Percentiles rank a stretch among this genome's conserved stretches.
phyloP scores from a whole-genome alignment of 1,139 yeast genomes.

The Kurtzmaniella quercitrusa region DNA sequence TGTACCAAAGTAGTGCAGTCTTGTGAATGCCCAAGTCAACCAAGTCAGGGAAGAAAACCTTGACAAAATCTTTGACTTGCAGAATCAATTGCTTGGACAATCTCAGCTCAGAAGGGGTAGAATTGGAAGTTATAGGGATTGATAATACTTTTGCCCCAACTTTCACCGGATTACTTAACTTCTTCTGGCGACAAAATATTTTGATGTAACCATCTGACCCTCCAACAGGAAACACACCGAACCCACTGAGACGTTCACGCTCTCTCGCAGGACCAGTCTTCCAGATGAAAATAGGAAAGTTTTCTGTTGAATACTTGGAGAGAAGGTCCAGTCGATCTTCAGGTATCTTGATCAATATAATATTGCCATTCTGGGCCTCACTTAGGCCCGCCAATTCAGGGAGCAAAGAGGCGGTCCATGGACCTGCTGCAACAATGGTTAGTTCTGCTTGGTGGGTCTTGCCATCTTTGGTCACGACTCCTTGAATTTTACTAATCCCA shows the following conservation, averaged over 20 bases:
- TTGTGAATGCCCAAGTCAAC: conserved; percentile 8
- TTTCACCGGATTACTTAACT: conserved; percentile 10
- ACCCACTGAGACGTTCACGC: conserved; percentile 2
- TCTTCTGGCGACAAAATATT: conserved; percentile 9
- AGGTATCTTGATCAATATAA: conserved; percentile 20
- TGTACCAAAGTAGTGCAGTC: conserved; percentile 28
- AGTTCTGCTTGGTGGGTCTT: conserved; percentile 21
- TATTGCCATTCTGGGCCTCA: conserved; percentile 33
- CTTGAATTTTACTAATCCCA: conserved; percentile 15
- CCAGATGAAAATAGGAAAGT: conserved; percentile 26
- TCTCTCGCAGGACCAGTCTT: conserved; percentile 9
- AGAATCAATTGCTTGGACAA: conserved; percentile 6
- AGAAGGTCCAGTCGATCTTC: conserved; percentile 20
- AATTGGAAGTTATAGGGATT: conserved; percentile 6
- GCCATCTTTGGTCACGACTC: conserved; percentile 27
- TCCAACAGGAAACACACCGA: conserved; percentile 6
- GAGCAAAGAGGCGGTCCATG: conserved; percentile 35
- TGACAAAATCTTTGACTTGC: conserved; percentile 7
- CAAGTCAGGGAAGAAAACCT: conserved; percentile 10
- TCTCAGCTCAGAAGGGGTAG: conserved; percentile 6
- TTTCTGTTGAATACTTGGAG: conserved; percentile 19
- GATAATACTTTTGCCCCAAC: conserved; percentile 7
- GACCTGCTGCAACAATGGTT: conserved; percentile 35
- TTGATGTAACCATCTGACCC: conserved; percentile 10
- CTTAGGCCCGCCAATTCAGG: conserved; percentile 26